These are phyloP conservation scores for Rossbeevera mucosa DNA, from an alignment of 768 basidiomycete genomes.

Conservation along the genomic window DNA sequence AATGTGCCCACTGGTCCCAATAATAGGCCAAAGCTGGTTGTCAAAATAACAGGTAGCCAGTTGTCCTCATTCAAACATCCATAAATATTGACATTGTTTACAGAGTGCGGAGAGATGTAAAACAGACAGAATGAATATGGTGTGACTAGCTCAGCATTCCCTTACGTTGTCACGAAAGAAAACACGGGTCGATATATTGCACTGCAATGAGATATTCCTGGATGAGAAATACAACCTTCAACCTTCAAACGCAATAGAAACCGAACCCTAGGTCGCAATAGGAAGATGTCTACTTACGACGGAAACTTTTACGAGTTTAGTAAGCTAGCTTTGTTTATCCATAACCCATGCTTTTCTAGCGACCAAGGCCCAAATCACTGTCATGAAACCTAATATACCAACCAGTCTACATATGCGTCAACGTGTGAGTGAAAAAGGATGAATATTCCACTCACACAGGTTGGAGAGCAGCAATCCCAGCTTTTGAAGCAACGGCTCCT, in stretches of 20 bases:
- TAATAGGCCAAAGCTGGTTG: slow-evolving; percentile 82
- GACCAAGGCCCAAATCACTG: slow-evolving; percentile 37
- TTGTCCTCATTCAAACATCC: not conserved
- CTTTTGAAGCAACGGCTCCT: slow-evolving; percentile 38
- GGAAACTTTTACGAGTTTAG: not conserved
- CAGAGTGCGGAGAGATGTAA: slow-evolving; percentile 62
- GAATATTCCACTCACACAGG: slow-evolving; percentile 39
- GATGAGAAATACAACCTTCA: not conserved
- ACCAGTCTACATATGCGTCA: slow-evolving; percentile 22
- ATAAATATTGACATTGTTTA: slow-evolving; percentile 4
- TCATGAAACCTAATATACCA: slow-evolving; percentile 38
- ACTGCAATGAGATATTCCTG: not conserved
- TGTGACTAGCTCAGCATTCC: not conserved
- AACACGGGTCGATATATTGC: not conserved
- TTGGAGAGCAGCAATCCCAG: slow-evolving; percentile 43
- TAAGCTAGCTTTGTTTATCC: not conserved
- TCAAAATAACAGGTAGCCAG: slow-evolving; percentile 76
- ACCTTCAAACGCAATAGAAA: not conserved
- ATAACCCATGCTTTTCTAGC: slow-evolving; percentile 19
- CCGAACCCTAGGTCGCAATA: not conserved
- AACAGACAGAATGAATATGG: not conserved
- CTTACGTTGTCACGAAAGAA: not conserved
- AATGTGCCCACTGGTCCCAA: slow-evolving; percentile 90
- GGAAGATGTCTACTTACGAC: not conserved
- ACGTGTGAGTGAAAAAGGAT: not conserved